Percentiles rank a stretch among this genome's conserved stretches.
phyloP scores from a whole-genome alignment of 2,329 filamentous ascomycete genomes.

The Diplodia scrobiculata region DNA sequence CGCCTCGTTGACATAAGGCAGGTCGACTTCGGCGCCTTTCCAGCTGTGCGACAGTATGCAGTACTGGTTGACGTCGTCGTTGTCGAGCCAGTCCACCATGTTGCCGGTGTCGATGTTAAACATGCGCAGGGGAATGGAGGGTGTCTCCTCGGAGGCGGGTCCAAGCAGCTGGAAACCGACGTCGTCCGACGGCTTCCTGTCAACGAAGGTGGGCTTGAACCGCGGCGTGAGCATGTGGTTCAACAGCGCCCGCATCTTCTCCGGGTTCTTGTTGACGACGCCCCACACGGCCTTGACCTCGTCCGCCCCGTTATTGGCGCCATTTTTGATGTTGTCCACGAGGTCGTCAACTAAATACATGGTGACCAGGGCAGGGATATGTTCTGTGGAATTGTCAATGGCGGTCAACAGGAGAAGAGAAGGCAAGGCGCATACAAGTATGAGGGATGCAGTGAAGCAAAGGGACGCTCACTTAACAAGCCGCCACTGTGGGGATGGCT shows the following conservation, averaged over 20 bases:
- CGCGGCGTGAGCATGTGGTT: neutral
- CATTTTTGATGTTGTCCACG: neutral
- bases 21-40: neutral
- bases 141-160: neutral
- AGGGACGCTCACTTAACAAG: neutral
- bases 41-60: slow-evolving; percentile 7
- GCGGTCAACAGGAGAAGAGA: too few relatives aligned
- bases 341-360: neutral
- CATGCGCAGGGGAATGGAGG: neutral
- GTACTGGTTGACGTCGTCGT: slow-evolving; percentile 2
- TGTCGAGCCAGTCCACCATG: neutral
- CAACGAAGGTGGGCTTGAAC: neutral
- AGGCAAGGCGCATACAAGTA: neutral
- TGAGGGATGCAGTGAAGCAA: too few relatives aligned
- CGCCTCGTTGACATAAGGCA: neutral
- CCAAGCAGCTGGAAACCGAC: neutral
- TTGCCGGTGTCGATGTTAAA: slow-evolving; percentile 14
- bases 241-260: neutral
- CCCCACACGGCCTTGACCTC: neutral
- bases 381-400: neutral
- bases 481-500: too few relatives aligned
- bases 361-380: too few relatives aligned
- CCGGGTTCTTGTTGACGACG: neutral
- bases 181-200: neutral
- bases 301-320: neutral